These are phyloP conservation scores for Monosporascus sp. DNA, from an alignment of 2,329 filamentous ascomycete genomes.

Conservation along the genomic window DNA sequence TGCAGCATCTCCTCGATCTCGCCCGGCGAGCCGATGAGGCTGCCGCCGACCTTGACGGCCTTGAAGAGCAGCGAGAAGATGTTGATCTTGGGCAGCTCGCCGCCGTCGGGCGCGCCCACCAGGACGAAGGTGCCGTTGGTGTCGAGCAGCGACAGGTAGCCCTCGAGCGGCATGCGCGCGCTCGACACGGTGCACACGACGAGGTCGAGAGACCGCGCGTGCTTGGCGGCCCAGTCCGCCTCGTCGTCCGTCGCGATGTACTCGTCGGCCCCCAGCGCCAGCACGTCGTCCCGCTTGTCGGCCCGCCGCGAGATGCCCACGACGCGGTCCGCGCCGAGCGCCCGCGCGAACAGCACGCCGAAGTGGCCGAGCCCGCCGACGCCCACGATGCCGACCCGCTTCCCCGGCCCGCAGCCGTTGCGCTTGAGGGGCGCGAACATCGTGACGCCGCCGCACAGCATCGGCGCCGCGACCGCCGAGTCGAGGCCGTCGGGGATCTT, in stretches of 20 bases:
- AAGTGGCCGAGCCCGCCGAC: slow-evolving; percentile 67
- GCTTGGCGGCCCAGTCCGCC: slow-evolving; percentile 47
- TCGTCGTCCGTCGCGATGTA: slow-evolving; percentile 42
- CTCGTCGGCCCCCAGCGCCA: slow-evolving; percentile 52
- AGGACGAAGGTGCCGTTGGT: slow-evolving; percentile 58
- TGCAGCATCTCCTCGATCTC: slow-evolving; percentile 58
- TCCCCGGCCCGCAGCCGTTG: slow-evolving; percentile 62
- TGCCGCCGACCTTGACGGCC: slow-evolving; percentile 45
- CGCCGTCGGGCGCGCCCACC: slow-evolving; percentile 60
- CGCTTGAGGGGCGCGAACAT: slow-evolving; percentile 57
- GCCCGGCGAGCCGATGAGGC: slow-evolving; percentile 42
- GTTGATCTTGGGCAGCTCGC: slow-evolving; percentile 37
- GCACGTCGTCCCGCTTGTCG: slow-evolving; percentile 49
- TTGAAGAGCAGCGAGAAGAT: slow-evolving; percentile 55
- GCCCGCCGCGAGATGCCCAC: slow-evolving; percentile 51
- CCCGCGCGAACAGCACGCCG: slow-evolving; percentile 62
- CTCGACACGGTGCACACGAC: slow-evolving; percentile 54
- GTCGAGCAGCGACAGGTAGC: slow-evolving; percentile 59
- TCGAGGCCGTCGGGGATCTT: slow-evolving; percentile 38
- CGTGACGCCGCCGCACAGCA: slow-evolving; percentile 67
- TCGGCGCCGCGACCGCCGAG: slow-evolving; percentile 46
- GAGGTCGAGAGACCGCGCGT: slow-evolving; percentile 48
- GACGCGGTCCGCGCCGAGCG: slow-evolving; percentile 56
- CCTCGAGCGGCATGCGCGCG: slow-evolving; percentile 50
- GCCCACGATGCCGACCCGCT: slow-evolving; percentile 62